Conservation (phyloP, 2,329 filamentous ascomycete genomes). For the Pestalotiopsis sp. region DNA sequence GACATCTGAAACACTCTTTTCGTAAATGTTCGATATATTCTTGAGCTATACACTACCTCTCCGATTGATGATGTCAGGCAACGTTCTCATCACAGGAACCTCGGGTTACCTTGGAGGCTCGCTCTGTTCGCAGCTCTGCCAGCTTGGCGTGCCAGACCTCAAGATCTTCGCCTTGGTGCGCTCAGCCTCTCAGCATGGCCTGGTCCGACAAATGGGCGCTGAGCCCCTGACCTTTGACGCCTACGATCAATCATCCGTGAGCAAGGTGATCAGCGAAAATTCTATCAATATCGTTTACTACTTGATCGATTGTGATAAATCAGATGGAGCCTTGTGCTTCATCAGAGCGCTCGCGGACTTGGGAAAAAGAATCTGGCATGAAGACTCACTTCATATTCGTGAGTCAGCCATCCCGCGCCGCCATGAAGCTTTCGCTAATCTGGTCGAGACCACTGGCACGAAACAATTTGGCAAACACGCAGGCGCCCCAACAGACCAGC, state of each 20-base stretch:
- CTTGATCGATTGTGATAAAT: neutral
- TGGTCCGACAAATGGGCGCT: neutral
- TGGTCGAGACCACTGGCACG: neutral
- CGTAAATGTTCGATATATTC: neutral
- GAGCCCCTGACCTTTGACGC: neutral
- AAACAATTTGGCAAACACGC: neutral
- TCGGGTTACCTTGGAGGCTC: neutral
- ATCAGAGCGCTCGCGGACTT: neutral
- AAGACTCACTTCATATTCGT: neutral
- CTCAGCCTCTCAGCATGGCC: neutral
- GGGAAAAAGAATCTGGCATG: neutral
- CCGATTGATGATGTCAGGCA: neutral
- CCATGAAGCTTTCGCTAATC: neutral
- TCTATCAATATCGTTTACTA: neutral
- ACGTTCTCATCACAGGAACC: neutral
- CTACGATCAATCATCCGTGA: neutral
- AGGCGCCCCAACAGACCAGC: neutral
- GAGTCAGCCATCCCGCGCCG: neutral
- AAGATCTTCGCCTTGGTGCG: neutral
- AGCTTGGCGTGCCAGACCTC: neutral
- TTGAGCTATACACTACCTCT: neutral
- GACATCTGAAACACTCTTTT: no score
- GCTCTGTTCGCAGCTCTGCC: neutral
- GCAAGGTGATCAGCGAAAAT: neutral
- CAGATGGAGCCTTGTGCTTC: neutral